Conservation (phyloP, 495 filamentous ascomycete genomes). For the Corynascus novoguineensis region DNA sequence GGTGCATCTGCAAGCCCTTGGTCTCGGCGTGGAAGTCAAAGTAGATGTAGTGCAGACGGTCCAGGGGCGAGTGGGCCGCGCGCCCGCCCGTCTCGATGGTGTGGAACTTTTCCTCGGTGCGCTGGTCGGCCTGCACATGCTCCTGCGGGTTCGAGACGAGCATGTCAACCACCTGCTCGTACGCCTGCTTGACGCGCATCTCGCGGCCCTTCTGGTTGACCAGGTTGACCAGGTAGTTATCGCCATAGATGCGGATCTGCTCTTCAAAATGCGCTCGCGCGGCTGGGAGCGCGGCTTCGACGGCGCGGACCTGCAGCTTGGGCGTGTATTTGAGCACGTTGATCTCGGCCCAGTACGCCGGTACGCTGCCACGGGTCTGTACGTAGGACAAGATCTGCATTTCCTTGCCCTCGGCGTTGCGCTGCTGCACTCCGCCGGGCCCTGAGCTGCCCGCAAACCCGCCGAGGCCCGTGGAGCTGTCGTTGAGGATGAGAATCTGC, state of each 20-base stretch:
- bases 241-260: constrained; percentile 86
- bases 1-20: constrained; percentile 88
- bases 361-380: constrained; percentile 91
- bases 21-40: constrained; percentile 99
- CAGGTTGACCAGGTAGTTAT: constrained; percentile 93
- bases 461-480: constrained; percentile 60
- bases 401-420: constrained; percentile 55
- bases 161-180: constrained; percentile 76
- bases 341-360: constrained; percentile 91
- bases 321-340: constrained; percentile 87
- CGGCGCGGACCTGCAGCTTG: constrained; percentile 75
- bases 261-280: constrained; percentile 84
- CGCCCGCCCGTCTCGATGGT: constrained; percentile 57
- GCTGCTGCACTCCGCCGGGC: constrained; percentile 61
- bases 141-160: constrained; percentile 67
- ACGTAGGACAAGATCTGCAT: constrained; percentile 88
- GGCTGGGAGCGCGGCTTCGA: constrained; percentile 74
- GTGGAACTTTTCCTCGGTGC: constrained; percentile 73
- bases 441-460: constrained; percentile 74
- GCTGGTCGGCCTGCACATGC: constrained; percentile 47
- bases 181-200: constrained; percentile 78
- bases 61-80: constrained; percentile 53
- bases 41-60: constrained; percentile 89
- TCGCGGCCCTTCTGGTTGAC: constrained; percentile 94
- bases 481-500: constrained; percentile 82